Conservation (phyloP, 768 basidiomycete species). For the Boletus pseudo-olivaceus region DNA sequence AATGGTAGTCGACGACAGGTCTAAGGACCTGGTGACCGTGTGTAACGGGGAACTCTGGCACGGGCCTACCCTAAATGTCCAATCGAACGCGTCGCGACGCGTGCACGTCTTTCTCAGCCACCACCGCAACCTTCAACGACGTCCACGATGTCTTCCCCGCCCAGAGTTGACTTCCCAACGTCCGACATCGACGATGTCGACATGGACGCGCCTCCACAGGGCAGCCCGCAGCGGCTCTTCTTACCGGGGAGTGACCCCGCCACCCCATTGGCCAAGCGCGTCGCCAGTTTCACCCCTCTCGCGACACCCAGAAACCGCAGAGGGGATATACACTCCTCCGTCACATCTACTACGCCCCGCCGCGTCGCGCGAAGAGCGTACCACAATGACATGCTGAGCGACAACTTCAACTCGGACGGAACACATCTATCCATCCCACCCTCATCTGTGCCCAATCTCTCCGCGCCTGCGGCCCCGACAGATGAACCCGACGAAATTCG, state of each 20-base stretch:
- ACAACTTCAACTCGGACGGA: conserved; percentile 56
- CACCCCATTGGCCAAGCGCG: conserved; percentile 44
- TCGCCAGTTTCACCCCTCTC: conserved; percentile 23
- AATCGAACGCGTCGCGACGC: conserved; percentile 55
- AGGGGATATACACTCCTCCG: conserved; percentile 26
- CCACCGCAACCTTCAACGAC: not conserved
- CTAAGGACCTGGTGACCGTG: not conserved
- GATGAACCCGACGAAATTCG: conserved; percentile 82
- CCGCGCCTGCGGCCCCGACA: conserved; percentile 56
- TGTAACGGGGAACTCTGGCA: not conserved
- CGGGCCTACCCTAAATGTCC: conserved; percentile 45
- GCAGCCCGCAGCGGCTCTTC: conserved; percentile 23
- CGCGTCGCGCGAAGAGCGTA: conserved; percentile 19
- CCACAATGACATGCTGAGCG: conserved; percentile 20
- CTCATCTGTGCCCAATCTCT: conserved; percentile 55
- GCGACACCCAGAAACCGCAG: conserved; percentile 46
- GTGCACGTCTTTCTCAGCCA: conserved; percentile 23
- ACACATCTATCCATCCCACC: conserved; percentile 52
- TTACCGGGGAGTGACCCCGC: conserved; percentile 36
- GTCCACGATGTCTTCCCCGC: conserved; percentile 57
- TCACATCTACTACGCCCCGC: conserved; percentile 34
- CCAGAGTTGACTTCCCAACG: conserved; percentile 59
- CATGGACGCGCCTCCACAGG: conserved; percentile 39
- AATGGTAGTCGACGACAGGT: not conserved
- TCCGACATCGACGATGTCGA: conserved; percentile 54